Evolutionary conservation across 78 protist species (phyloP), one percentile per base, ranked within the genome.

Genomic region (Chrysochromulina tobinii): DNA sequence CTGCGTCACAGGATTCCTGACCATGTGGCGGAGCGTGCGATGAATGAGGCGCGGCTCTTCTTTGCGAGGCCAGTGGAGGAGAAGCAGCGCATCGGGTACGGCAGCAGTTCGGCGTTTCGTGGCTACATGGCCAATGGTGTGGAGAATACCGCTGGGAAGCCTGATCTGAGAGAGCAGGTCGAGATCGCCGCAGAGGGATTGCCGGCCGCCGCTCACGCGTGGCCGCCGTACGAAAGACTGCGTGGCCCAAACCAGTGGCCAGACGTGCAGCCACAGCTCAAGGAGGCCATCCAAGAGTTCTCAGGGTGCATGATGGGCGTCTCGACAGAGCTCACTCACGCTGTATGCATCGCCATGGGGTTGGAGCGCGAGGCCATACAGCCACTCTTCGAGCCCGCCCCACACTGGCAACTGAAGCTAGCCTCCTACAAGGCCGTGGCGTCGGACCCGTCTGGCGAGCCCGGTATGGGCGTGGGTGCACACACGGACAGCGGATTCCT

Each of bases 401-500:
- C 72, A 15, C 72, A 66, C 72, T 66, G 72, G 72, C 72, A 66
- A 15, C 27, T 17, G 27, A 66, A 66, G 79, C 79, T 69, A 18
- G 79, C 51, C 25, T 2, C 55, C 2, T 69, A 69, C 79, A 3
- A 3, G 79, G 23, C 79, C 51, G 79, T 14, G 25, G 38, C 38
- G 79, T 9, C 2, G 20, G 50, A 2, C 50, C 51, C 12, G 55
- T 4, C n/a, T 1, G 79, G 54, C 54, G 11, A 27, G 79, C 38
- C n/a, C 20, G 9, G 51, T 18, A n/a, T 50, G 3, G 84, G 84
- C 27, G 54, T 38, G 20, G 84, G 84, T 25, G 59, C 21, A n/a
- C 84, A 75, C 59, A 15, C 84, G 11, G 84, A 81, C 68, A 57
- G 53, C 1, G 88, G 88, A 27, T 81, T 55, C 68, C 88, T 81